phyloP scores from a whole-genome alignment of 2,329 filamentous ascomycete genomes.

The Colletotrichum endophyticum region DNA sequence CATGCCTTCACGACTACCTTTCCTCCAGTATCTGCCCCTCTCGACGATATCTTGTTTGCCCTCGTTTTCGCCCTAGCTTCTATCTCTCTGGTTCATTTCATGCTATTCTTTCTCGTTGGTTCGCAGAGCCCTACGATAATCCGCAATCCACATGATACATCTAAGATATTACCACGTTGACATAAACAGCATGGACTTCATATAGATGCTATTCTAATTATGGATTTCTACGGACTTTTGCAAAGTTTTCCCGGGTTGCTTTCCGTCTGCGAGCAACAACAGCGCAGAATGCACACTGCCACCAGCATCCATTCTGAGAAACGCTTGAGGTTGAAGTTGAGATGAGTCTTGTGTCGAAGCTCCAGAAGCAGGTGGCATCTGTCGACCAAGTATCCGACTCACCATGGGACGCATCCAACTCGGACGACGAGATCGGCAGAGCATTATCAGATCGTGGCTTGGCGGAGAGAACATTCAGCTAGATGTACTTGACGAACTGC shows the following conservation, averaged over 20 bases:
- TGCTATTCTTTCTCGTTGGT: not conserved
- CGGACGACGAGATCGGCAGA: not conserved
- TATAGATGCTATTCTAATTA: not conserved
- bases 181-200: fast-evolving
- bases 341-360: not conserved
- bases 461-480: not conserved
- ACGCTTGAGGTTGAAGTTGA: not conserved
- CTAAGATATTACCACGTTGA: fast-evolving
- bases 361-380: not conserved
- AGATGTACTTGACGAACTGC: not conserved
- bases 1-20: not conserved
- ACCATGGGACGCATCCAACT: not conserved
- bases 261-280: not conserved
- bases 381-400: not conserved
- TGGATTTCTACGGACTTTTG: not conserved
- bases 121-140: not conserved
- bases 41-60: fast-evolving
- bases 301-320: not conserved
- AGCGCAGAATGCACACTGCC: not conserved
- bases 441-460: not conserved
- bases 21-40: not conserved
- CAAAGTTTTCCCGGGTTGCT: fast-evolving
- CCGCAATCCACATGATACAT: fast-evolving
- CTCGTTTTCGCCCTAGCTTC: not conserved
- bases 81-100: not conserved